Evolutionary conservation across 2,329 filamentous ascomycete genomes (phyloP).

Genomic region (Diaporthe helianthi): DNA sequence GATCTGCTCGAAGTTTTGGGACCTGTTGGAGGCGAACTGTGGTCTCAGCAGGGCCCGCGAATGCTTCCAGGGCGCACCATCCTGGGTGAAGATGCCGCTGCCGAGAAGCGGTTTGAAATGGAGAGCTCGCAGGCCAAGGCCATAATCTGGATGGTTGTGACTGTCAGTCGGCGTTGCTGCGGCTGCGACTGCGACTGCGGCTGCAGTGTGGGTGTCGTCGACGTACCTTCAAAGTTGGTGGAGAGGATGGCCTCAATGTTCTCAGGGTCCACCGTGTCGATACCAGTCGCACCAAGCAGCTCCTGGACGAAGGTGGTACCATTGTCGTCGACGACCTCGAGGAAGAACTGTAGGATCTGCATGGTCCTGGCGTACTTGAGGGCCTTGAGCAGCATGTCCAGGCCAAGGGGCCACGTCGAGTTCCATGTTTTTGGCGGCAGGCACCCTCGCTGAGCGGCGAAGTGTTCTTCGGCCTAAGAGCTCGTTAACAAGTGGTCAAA

Average conservation of each 20-base stretch:
- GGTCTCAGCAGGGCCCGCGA: constrained; percentile 44
- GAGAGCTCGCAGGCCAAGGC: constrained; percentile 13
- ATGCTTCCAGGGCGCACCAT: constrained; percentile 44
- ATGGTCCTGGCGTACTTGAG: constrained; percentile 3
- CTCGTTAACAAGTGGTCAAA: not conserved
- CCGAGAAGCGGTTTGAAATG: constrained; percentile 42
- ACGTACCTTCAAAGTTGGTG: constrained; percentile 13
- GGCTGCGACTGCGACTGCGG: too few species aligned
- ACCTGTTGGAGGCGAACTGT: constrained; percentile 37
- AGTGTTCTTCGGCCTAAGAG: not conserved
- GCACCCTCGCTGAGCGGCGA: constrained; percentile 4
- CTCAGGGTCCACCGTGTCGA: constrained; percentile 21
- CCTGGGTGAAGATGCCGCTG: constrained; percentile 46
- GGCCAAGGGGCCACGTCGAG: constrained; percentile 10
- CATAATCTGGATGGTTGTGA: not conserved
- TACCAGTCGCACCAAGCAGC: not conserved
- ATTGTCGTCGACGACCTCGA: constrained; percentile 15
- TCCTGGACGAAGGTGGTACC: constrained; percentile 16
- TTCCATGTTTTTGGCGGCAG: constrained; percentile 8
- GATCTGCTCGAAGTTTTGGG: constrained; percentile 21
- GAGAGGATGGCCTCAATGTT: constrained; percentile 29
- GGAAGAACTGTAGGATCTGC: constrained; percentile 20
- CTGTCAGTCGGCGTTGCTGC: not conserved
- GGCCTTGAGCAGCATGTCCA: constrained; percentile 15
- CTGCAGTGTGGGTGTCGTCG: too few species aligned